Evolutionary conservation across 2,329 filamentous ascomycete genomes (phyloP).

Genomic region (Paecilomyces fulvus): DNA sequence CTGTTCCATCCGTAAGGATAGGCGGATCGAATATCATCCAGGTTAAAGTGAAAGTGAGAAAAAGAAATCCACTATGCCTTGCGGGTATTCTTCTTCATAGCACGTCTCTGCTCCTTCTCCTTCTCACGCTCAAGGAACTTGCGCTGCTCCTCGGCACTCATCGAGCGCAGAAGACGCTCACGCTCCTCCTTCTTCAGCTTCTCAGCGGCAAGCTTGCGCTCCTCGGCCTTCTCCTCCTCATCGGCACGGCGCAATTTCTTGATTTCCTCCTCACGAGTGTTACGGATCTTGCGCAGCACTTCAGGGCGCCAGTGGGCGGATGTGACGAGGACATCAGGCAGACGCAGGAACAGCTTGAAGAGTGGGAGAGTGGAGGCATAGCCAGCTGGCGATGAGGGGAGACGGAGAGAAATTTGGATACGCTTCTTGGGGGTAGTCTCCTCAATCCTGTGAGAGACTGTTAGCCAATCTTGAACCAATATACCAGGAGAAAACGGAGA

Average conservation of each 20-base stretch:
- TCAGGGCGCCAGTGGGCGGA: conserved; percentile 80
- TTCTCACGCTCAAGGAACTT: conserved; percentile 75
- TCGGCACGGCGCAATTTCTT: conserved; percentile 69
- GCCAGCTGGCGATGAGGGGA: conserved; percentile 53
- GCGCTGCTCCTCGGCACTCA: conserved; percentile 77
- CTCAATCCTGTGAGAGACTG: conserved; percentile 53
- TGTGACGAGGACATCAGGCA: conserved; percentile 73
- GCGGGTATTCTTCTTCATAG: conserved; percentile 54
- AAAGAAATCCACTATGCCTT: conserved; percentile 30
- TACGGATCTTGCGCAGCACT: conserved; percentile 74
- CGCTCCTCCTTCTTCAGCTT: conserved; percentile 79
- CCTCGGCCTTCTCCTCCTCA: conserved; percentile 62
- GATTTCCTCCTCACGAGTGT: conserved; percentile 70
- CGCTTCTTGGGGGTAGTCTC: conserved; percentile 82
- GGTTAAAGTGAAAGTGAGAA: background rate
- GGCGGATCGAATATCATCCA: background rate
- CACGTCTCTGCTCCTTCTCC: conserved; percentile 60
- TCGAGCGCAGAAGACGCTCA: conserved; percentile 66
- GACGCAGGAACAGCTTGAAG: conserved; percentile 71
- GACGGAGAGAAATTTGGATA: conserved; percentile 64
- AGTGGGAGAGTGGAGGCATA: conserved; percentile 63
- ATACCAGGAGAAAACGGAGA: background rate
- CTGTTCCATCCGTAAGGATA: background rate
- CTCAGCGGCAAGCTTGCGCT: conserved; percentile 45
- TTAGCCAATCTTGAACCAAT: conserved; percentile 1